Evolutionary conservation across 441 rosid genomes (phyloP).

Genomic region (Manihot esculenta): DNA sequence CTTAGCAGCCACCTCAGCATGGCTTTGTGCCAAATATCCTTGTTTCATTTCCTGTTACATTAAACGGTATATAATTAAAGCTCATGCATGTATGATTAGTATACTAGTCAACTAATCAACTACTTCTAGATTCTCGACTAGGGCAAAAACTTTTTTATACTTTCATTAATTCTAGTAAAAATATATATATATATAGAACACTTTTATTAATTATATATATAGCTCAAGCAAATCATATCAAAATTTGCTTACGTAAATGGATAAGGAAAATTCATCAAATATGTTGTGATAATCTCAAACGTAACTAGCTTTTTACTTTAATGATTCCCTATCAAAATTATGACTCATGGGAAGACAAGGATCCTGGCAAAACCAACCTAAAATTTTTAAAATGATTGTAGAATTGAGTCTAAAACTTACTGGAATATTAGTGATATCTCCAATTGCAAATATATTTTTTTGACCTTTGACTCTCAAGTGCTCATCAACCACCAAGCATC

Average conservation of each 20-base stretch:
- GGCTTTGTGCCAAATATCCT: slow-evolving; percentile 69
- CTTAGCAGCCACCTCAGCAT: slow-evolving; percentile 58
- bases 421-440: slow-evolving; percentile 64
- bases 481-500: slow-evolving; percentile 73
- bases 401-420: slow-evolving; percentile 41
- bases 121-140: background rate
- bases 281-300: background rate
- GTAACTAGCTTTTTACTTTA: background rate
- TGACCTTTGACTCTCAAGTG: slow-evolving; percentile 54
- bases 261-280: background rate
- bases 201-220: too few relatives aligned
- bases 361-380: background rate
- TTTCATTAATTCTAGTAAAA: background rate
- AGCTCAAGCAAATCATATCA: background rate
- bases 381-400: background rate
- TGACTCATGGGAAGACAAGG: background rate
- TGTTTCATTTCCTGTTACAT: slow-evolving; percentile 70
- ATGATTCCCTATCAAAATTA: background rate
- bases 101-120: background rate
- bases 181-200: too few relatives aligned
- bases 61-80: background rate
- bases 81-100: background rate
- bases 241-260: background rate
- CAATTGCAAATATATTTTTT: slow-evolving; percentile 61
- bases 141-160: too few relatives aligned